phyloP scores from a whole-genome alignment of 2,329 filamentous ascomycete genomes.

The Xylariaceae sp. region DNA sequence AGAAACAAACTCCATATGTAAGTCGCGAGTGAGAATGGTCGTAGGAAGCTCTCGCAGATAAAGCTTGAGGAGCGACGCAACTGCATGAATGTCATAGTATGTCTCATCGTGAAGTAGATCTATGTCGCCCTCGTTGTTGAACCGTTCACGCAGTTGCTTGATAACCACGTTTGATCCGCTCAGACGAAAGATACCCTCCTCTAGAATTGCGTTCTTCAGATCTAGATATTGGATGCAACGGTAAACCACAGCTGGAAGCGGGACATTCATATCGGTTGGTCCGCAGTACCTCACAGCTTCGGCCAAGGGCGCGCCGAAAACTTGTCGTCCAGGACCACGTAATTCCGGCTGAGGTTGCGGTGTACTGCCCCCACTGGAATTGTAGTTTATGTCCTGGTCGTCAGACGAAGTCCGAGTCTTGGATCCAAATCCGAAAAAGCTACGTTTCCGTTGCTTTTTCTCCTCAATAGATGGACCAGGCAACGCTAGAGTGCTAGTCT shows the following conservation, averaged over 20 bases:
- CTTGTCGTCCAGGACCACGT: conserved; percentile 58
- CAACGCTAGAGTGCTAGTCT: conserved; percentile 47
- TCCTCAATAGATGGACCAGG: conserved; percentile 58
- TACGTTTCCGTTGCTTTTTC: conserved; percentile 75
- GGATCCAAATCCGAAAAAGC: conserved; percentile 67
- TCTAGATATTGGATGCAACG: conserved; percentile 92
- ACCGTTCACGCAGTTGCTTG: conserved; percentile 83
- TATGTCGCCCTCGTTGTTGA: conserved; percentile 89
- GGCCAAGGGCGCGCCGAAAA: conserved; percentile 79
- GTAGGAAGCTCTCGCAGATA: conserved; percentile 90
- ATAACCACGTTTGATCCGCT: conserved; percentile 97
- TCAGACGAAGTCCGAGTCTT: conserved; percentile 58
- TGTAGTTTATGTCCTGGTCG: conserved; percentile 53
- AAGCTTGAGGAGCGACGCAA: conserved; percentile 88
- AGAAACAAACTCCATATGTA: conserved; percentile 83
- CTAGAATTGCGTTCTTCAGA: conserved; percentile 71
- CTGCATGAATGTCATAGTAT: conserved; percentile 93
- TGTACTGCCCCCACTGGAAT: conserved; percentile 41
- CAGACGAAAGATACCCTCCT: conserved; percentile 94
- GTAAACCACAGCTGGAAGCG: conserved; percentile 88
- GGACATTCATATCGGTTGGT: conserved; percentile 67
- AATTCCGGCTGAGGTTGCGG: conserved; percentile 38
- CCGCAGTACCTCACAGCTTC: conserved; percentile 82
- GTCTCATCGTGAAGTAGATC: conserved; percentile 78
- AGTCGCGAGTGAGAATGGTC: conserved; percentile 84